phyloP scores from a whole-genome alignment of 495 filamentous ascomycete species.

The Hamigera avellanea region DNA sequence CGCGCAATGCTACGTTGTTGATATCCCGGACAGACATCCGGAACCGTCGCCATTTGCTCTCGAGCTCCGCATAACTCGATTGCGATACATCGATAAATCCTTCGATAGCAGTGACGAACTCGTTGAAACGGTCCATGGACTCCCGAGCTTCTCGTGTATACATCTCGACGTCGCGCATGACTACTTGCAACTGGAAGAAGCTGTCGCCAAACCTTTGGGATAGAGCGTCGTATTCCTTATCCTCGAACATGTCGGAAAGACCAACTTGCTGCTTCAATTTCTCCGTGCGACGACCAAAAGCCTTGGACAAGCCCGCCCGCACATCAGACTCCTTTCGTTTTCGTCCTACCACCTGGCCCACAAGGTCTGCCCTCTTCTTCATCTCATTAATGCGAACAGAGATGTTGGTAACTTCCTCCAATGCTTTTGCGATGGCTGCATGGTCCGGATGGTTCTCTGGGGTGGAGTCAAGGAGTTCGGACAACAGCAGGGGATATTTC shows the following conservation, averaged over 20 bases:
- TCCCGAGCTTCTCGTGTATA: slow-evolving; percentile 63
- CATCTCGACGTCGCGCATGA: slow-evolving; percentile 78
- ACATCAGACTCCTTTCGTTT: slow-evolving; percentile 89
- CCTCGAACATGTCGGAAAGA: slow-evolving; percentile 55
- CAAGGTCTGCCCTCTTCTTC: slow-evolving; percentile 81
- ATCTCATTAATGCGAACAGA: slow-evolving; percentile 81
- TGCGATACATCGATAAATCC: slow-evolving; percentile 44
- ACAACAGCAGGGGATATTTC: slow-evolving; percentile 82
- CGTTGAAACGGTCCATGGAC: slow-evolving; percentile 62
- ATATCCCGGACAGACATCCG: slow-evolving; percentile 74
- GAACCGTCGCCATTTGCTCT: slow-evolving; percentile 83
- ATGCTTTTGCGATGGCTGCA: slow-evolving; percentile 48
- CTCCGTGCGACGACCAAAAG: slow-evolving; percentile 75
- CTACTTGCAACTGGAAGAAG: slow-evolving; percentile 78
- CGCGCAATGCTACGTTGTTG: slow-evolving; percentile 60
- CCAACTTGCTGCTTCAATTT: slow-evolving; percentile 61
- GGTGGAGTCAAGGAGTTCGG: slow-evolving; percentile 65
- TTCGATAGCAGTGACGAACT: slow-evolving; percentile 61
- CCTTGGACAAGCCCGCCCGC: slow-evolving; percentile 68
- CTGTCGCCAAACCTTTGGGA: slow-evolving; percentile 75
- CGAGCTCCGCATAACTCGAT: slow-evolving; percentile 65
- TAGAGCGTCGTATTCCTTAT: slow-evolving; percentile 64
- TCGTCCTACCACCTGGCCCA: slow-evolving; percentile 73
- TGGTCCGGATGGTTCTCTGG: slow-evolving; percentile 74
- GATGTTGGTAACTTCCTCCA: slow-evolving; percentile 53